Evolutionary conservation across 331 rosid species (phyloP).

Genomic region (Quercus phellos): DNA sequence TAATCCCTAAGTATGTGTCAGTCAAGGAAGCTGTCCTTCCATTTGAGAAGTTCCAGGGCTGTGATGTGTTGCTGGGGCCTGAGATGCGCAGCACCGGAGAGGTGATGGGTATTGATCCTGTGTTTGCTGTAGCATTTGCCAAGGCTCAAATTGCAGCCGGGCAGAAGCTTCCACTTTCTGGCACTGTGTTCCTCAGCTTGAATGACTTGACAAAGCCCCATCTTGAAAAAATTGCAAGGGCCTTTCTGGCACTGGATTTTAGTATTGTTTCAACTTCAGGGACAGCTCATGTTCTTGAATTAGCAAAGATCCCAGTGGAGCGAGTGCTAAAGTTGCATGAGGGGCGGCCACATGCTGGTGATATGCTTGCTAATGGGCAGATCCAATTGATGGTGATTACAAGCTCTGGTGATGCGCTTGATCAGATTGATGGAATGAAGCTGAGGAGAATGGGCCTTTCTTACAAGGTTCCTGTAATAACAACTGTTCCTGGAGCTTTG

Average conservation of each 20-base stretch:
- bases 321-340: conserved; percentile 85
- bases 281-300: conserved; percentile 62
- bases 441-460: conserved; percentile 85
- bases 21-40: conserved; percentile 99
- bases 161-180: conserved; percentile 73
- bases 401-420: conserved; percentile 85
- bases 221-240: conserved; percentile 75
- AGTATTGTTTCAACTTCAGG: conserved; percentile 87
- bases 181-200: conserved; percentile 85
- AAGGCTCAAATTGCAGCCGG: conserved; percentile 98
- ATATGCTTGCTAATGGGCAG: conserved; percentile 86
- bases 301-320: conserved; percentile 60
- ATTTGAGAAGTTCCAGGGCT: conserved; percentile 86
- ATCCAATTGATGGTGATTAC: conserved; percentile 96
- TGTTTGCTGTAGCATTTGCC: conserved; percentile 80
- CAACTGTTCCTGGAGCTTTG: conserved; percentile 88
- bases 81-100: conserved; percentile 99
- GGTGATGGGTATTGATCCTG: conserved; percentile 90
- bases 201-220: conserved; percentile 83
- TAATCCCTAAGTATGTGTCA: conserved; percentile 76
- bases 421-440: conserved; percentile 87
- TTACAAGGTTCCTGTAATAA: conserved; percentile 85
- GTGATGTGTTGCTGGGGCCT: conserved; percentile 87
- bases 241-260: conserved; percentile 60
- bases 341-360: conserved; percentile 96